A percentile compares a stretch with the other conserved stretches of the same genome.
phyloP scores from a whole-genome alignment of 2,329 filamentous ascomycete genomes.

The Talaromyces sp. region DNA sequence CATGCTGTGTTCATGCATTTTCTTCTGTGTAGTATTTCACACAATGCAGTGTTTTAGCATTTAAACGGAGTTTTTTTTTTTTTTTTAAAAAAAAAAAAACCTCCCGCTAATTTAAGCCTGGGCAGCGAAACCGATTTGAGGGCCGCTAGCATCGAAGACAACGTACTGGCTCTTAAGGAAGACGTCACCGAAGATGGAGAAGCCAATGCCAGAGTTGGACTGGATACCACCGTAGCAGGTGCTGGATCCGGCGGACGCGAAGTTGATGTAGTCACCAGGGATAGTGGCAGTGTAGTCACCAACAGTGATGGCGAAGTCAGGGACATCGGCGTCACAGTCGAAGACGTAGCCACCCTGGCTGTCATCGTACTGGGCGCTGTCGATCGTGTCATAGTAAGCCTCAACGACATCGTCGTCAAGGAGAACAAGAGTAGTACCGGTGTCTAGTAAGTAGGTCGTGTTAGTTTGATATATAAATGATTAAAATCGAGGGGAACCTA shows the following conservation, averaged over 20 bases:
- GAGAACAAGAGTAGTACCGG: conserved; percentile 64
- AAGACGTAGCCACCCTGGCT: conserved; percentile 54
- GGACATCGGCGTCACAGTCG: conserved; percentile 48
- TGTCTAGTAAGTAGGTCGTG: conserved; percentile 44
- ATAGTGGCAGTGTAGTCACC: conserved; percentile 47
- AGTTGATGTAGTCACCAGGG: conserved; percentile 52
- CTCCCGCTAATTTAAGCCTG: conserved; percentile 21
- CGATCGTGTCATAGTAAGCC: conserved; percentile 57
- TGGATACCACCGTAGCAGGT: conserved; percentile 75
- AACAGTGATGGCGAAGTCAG: conserved; percentile 52
- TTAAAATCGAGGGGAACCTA: background rate
- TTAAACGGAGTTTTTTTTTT: no score
- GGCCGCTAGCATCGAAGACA: conserved; percentile 58
- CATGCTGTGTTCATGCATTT: background rate
- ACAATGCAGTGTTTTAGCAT: background rate
- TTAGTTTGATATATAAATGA: background rate
- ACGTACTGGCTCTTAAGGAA: conserved; percentile 75
- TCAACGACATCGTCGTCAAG: conserved; percentile 50
- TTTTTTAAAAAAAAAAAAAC: no score
- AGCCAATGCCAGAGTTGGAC: conserved; percentile 50
- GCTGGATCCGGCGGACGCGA: conserved; percentile 38
- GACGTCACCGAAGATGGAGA: conserved; percentile 70
- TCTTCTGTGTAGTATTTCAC: background rate
- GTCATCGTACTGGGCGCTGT: conserved; percentile 1
- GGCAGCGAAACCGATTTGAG: conserved; percentile 46